Conservation (phyloP, 2,329 filamentous ascomycete species). For the Alternaria alternata region DNA sequence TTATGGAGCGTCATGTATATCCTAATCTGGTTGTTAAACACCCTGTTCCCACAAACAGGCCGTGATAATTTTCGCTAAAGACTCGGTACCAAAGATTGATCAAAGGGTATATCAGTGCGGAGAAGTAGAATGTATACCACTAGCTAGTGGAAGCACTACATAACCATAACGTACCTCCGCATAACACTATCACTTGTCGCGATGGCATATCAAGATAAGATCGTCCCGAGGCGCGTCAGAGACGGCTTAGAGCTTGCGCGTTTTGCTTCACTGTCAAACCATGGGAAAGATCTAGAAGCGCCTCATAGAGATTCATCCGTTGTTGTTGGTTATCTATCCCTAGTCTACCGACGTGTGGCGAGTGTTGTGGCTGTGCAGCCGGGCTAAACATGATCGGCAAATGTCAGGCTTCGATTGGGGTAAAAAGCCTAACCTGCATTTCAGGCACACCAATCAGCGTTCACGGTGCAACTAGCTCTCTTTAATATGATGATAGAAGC, state of each 20-base stretch:
- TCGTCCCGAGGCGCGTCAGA: conserved; percentile 15
- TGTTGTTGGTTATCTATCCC: conserved; percentile 20
- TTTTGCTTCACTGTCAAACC: conserved; percentile 16
- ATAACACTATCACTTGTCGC: conserved; percentile 7
- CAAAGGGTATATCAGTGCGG: neutral
- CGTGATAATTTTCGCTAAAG: neutral
- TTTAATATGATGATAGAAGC: conserved; percentile 15
- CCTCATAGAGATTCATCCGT: neutral
- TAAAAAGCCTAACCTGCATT: conserved; percentile 16
- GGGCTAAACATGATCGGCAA: conserved; percentile 29
- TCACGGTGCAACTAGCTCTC: neutral
- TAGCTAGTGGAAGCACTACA: neutral
- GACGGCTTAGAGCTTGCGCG: conserved; percentile 20
- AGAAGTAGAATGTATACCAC: neutral
- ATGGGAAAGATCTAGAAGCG: conserved; percentile 17
- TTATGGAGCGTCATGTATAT: neutral
- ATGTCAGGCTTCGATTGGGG: conserved; percentile 20
- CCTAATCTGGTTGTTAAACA: neutral
- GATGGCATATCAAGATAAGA: conserved; percentile 19
- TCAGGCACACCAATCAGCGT: conserved; percentile 41
- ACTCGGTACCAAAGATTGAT: neutral
- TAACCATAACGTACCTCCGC: conserved; percentile 1
- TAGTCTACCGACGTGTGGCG: conserved; percentile 10
- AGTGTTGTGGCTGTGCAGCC: conserved; percentile 21
- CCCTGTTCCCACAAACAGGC: neutral